Evolutionary conservation across 148 eudicot species (phyloP).

Genomic region (Polygonum aviculare): DNA sequence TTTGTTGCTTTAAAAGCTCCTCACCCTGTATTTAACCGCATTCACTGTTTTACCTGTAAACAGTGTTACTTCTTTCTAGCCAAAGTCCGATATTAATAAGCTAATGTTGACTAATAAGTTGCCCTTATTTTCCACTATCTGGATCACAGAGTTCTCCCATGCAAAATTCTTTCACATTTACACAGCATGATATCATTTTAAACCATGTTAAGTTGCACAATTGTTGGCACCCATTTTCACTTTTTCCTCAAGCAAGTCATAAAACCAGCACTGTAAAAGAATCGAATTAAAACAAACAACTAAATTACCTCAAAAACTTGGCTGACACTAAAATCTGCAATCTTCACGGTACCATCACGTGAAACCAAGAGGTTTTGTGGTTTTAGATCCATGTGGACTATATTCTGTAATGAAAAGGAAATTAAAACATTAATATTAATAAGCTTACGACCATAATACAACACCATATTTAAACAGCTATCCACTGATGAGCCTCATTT

Average conservation of each 20-base stretch:
- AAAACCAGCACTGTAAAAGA: background rate
- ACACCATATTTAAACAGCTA: background rate
- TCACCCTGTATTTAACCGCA: background rate
- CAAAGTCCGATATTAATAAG: background rate
- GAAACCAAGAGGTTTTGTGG: slow-evolving; percentile 88
- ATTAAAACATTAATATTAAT: background rate
- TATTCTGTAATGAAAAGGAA: slow-evolving; percentile 43
- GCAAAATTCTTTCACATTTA: background rate
- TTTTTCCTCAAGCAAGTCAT: background rate
- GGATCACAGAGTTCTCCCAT: background rate
- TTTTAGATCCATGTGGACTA: slow-evolving; percentile 90
- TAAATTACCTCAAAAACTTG: slow-evolving; percentile 85
- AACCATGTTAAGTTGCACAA: background rate
- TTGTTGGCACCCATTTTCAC: background rate
- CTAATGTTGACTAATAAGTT: background rate
- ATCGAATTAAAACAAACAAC: background rate
- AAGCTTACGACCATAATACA: background rate
- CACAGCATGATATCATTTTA: background rate
- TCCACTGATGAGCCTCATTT: background rate
- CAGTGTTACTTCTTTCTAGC: background rate
- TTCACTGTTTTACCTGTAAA: background rate
- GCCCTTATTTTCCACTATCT: background rate
- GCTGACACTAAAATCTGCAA: slow-evolving; percentile 96
- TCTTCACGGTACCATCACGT: slow-evolving; percentile 64
- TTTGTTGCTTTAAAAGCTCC: background rate